phyloP scores from a whole-genome alignment of 306 rosid genomes.

The Acacia acuminata region DNA sequence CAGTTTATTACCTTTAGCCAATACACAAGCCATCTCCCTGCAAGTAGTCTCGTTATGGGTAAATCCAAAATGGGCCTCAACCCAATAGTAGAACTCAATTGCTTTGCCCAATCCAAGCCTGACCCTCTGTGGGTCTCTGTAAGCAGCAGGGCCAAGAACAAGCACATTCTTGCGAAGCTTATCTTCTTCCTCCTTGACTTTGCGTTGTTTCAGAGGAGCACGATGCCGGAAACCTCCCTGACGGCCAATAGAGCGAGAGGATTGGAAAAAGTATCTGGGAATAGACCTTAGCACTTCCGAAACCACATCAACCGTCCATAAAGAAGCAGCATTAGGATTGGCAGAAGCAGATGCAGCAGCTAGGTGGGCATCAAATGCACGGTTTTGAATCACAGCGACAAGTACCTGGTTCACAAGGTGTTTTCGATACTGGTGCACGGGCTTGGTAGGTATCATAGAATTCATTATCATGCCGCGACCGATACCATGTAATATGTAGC shows the following conservation, averaged over 20 bases:
- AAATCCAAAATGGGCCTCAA: constrained; percentile 58
- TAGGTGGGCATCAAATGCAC: constrained; percentile 48
- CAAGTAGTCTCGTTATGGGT: constrained; percentile 63
- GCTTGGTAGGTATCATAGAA: constrained; percentile 37
- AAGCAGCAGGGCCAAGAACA: constrained; percentile 76
- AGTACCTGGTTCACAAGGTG: constrained; percentile 61
- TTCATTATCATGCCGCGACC: not conserved
- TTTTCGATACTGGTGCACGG: constrained; percentile 26
- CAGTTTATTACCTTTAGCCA: constrained; percentile 55
- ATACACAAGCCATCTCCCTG: constrained; percentile 72
- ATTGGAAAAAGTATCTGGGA: constrained; percentile 69
- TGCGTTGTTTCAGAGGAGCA: constrained; percentile 70
- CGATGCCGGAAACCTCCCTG: constrained; percentile 71
- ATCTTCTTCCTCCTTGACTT: constrained; percentile 44
- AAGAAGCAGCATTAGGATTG: not conserved
- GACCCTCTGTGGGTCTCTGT: constrained; percentile 55
- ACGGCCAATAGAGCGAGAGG: constrained; percentile 68
- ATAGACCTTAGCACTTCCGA: constrained; percentile 57
- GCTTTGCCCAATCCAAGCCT: constrained; percentile 60
- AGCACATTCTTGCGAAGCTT: constrained; percentile 42
- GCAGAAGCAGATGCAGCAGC: constrained; percentile 26
- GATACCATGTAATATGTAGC: no score
- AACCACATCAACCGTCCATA: constrained; percentile 58
- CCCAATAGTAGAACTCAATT: constrained; percentile 74
- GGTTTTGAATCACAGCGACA: constrained; percentile 55